phyloP scores from a whole-genome alignment of 768 basidiomycete genomes.

The Chalciporus chontae region DNA sequence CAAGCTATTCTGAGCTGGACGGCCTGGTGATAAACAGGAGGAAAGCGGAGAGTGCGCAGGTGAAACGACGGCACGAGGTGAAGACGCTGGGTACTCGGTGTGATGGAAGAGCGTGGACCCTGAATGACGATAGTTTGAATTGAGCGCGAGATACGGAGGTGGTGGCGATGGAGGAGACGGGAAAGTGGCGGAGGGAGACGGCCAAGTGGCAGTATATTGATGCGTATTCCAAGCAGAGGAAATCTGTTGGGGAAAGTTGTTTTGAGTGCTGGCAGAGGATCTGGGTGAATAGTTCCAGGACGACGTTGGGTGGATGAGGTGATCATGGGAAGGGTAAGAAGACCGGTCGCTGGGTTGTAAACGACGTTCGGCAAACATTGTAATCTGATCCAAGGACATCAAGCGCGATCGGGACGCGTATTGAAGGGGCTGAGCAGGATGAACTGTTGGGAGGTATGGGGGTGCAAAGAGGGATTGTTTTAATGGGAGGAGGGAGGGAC shows the following conservation, averaged over 20 bases:
- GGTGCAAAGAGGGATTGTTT: background rate
- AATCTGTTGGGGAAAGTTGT: constrained; percentile 13
- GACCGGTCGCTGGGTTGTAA: constrained; percentile 27
- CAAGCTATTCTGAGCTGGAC: constrained; percentile 13
- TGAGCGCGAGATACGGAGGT: constrained; percentile 19
- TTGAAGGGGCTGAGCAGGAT: background rate
- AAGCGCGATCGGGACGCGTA: constrained; percentile 3
- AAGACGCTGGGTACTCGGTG: constrained; percentile 17
- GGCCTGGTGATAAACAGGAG: constrained; percentile 18
- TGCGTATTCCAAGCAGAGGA: constrained; percentile 19
- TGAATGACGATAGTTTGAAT: constrained; percentile 23
- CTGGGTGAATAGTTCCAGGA: constrained; percentile 28
- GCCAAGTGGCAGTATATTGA: constrained; percentile 17
- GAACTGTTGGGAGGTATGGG: background rate
- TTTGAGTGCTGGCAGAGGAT: constrained; percentile 16
- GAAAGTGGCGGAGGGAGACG: constrained; percentile 16
- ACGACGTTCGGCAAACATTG: constrained; percentile 31
- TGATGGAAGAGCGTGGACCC: constrained; percentile 18
- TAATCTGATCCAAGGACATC: constrained; percentile 34
- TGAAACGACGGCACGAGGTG: constrained; percentile 19
- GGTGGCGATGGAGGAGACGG: constrained; percentile 23
- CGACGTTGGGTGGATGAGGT: constrained; percentile 16
- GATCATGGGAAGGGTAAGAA: constrained; percentile 22
- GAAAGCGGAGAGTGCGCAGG: constrained; percentile 13
- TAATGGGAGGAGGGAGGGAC: constrained; percentile 2